Evolutionary conservation across 495 filamentous ascomycete genomes (phyloP), one percentile per base, ranked within the genome.

Genomic region (Venustampulla echinocandica): DNA sequence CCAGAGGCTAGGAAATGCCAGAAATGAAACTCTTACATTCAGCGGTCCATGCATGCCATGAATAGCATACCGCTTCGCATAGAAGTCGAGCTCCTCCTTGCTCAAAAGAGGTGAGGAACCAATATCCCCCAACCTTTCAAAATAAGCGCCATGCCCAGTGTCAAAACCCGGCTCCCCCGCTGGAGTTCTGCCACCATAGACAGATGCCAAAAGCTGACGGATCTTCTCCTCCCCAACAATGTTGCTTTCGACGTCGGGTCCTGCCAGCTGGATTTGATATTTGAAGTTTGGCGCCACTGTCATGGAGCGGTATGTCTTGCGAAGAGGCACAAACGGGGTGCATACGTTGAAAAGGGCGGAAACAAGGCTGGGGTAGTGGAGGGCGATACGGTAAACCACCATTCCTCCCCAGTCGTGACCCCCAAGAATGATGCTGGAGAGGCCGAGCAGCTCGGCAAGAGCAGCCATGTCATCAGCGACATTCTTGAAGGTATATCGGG

Each of bases 391-490:
- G 28, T 52, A 77, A 22, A 69, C 72, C 17, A 75, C 49, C 13
- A 62, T 54, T 35, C 67, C 70, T 57, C 80, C 87, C 90, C 89
- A 95, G 62, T 95, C 88, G 60, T 95, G 88, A 6, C 87, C 88
- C 11, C 84, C 83, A 10, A 94, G 69, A 21, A 93, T 80, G 50
- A 87, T 79, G 7, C 62, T 67, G 9, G 64, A 59, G 28, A 71
- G 70, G 17, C 76, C 69, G 17, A 90, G 64, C 17, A 79, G 71
- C 3, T 60, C 55, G 3, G 81, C 75, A 6, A 88, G 69, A 47
- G 73, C 77, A 17, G 73, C 77, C 54, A 93, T 76, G 57, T 90
- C 85, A 33, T 80, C 73, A 17, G 84, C 74, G 46, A 78, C 74
- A 34, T 71, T 74, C 60, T 88, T 90, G 60, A 75, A 70, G 10